Percentiles rank a stretch among this genome's conserved stretches.
These are phyloP conservation scores for Colletotrichum sublineola DNA, from an alignment of 2,329 filamentous ascomycete species.

Conservation along the genomic window DNA sequence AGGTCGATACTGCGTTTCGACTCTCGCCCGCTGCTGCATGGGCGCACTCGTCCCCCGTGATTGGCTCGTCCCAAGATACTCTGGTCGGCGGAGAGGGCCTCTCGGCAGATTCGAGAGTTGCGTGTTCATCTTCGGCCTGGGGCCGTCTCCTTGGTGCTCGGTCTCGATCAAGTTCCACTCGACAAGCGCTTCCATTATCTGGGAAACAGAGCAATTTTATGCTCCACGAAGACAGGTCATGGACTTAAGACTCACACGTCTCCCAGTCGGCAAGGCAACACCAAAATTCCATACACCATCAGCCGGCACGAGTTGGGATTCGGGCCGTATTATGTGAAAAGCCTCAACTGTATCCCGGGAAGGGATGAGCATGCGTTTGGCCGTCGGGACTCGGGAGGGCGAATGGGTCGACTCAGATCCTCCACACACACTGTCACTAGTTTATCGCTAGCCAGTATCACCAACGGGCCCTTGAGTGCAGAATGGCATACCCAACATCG, in stretches of 20 bases:
- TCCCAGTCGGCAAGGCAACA: constrained; percentile 7
- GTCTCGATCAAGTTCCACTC: background rate
- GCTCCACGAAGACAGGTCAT: background rate
- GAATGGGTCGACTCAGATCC: constrained; percentile 20
- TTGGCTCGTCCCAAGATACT: background rate
- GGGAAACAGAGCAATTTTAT: background rate
- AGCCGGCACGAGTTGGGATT: constrained; percentile 7
- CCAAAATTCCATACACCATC: background rate
- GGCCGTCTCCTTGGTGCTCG: background rate
- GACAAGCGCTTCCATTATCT: background rate
- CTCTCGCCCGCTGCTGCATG: constrained; percentile 18
- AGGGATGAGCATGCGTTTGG: constrained; percentile 27
- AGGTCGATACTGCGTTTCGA: constrained; percentile 21
- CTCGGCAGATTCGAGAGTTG: constrained; percentile 16
- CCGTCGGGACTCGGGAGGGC: constrained; percentile 5
- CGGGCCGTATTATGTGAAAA: constrained; percentile 23
- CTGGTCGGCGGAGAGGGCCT: constrained; percentile 19
- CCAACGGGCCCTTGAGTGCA: constrained; percentile 26
- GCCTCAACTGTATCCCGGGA: constrained; percentile 6
- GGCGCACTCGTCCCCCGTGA: constrained; percentile 5
- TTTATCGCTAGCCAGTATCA: constrained; percentile 36
- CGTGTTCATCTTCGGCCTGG: constrained; percentile 21
- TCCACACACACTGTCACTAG: constrained; percentile 30
- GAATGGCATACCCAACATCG: constrained; percentile 23
- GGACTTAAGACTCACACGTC: background rate